Conservation (phyloP, 2,329 filamentous ascomycete species). For the Microdochium nivale region DNA sequence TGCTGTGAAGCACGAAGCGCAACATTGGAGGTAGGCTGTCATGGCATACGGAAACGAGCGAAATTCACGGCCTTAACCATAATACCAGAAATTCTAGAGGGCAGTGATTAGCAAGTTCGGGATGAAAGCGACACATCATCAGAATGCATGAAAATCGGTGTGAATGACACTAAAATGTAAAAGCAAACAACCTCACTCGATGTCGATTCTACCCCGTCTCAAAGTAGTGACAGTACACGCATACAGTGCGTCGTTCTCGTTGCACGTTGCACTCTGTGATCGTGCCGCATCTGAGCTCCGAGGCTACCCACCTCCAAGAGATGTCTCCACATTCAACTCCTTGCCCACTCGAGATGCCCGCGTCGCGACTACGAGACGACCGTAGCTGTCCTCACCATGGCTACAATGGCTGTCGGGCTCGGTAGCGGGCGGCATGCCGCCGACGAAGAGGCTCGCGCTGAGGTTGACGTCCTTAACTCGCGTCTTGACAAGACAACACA, state of each 20-base stretch:
- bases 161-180: too few relatives aligned
- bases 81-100: too few relatives aligned
- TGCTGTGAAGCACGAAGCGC: neutral
- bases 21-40: too few relatives aligned
- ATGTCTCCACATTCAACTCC: neutral
- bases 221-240: neutral
- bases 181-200: too few relatives aligned
- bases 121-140: too few relatives aligned
- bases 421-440: constrained; percentile 37
- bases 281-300: neutral
- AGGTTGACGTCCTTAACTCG: constrained; percentile 63
- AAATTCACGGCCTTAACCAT: too few relatives aligned
- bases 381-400: neutral
- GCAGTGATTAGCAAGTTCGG: too few relatives aligned
- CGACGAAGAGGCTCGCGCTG: constrained; percentile 60
- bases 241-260: too few relatives aligned
- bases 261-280: neutral
- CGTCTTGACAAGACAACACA: constrained; percentile 84
- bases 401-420: constrained; percentile 42
- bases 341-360: neutral
- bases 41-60: too few relatives aligned
- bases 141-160: too few relatives aligned
- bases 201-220: too few relatives aligned
- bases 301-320: neutral
- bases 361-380: neutral